Conservation (phyloP, 2,329 filamentous ascomycete species). For the Spiromastix sp. region DNA sequence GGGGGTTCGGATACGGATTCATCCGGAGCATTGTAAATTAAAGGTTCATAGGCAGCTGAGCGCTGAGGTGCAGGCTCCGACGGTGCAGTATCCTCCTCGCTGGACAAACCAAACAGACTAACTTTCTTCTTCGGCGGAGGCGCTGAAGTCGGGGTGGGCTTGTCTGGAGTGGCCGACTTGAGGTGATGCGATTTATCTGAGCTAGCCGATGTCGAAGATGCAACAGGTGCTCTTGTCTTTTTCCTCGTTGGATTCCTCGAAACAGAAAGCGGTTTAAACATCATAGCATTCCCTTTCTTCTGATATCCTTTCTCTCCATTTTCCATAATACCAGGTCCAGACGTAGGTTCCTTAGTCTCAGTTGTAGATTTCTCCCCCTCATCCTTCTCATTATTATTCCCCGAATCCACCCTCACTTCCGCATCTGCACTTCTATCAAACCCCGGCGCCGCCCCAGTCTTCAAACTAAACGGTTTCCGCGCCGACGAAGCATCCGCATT, state of each 20-base stretch:
- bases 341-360: constrained; percentile 13
- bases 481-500: constrained; percentile 30
- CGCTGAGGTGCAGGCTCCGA: constrained; percentile 5
- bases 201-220: constrained; percentile 11
- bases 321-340: constrained; percentile 15
- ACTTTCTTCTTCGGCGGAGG: constrained; percentile 28
- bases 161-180: constrained; percentile 8
- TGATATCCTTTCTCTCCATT: constrained; percentile 24
- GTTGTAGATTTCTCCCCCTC: constrained; percentile 4
- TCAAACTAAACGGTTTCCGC: constrained; percentile 57
- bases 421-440: constrained; percentile 57
- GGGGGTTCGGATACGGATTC: constrained; percentile 6
- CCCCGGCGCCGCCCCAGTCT: constrained; percentile 71
- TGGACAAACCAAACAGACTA: constrained; percentile 33
- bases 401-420: constrained; percentile 23
- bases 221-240: constrained; percentile 35
- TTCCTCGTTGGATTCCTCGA: constrained; percentile 64
- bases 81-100: constrained; percentile 15
- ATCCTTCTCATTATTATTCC: constrained; percentile 21
- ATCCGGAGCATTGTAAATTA: constrained; percentile 26
- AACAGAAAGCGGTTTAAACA: constrained; percentile 85
- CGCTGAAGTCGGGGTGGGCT: constrained; percentile 8
- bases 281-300: constrained; percentile 64
- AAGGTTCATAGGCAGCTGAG: constrained; percentile 25
- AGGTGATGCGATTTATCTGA: constrained; percentile 11